phyloP scores from a whole-genome alignment of 2,329 filamentous ascomycete species.

The Dothidotthia symphoricarpi region DNA sequence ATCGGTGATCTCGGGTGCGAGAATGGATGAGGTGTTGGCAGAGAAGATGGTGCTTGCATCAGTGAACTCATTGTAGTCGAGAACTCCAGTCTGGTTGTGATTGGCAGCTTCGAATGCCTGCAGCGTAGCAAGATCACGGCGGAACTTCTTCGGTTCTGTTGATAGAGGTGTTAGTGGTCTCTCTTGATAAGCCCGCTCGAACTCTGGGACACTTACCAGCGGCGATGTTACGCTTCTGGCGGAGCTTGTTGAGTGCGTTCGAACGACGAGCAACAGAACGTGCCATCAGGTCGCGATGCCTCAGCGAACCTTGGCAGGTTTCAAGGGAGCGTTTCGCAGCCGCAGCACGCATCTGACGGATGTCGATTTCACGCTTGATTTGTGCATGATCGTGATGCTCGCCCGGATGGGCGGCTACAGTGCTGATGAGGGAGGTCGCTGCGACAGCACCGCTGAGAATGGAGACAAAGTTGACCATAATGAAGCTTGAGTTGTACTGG shows the following conservation, averaged over 20 bases:
- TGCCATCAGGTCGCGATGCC: constrained; percentile 19
- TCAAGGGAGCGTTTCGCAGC: constrained; percentile 21
- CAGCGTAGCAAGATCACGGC: constrained; percentile 31
- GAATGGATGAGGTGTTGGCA: constrained; percentile 25
- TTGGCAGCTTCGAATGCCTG: constrained; percentile 32
- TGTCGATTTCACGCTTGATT: constrained; percentile 32
- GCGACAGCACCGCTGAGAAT: constrained; percentile 18
- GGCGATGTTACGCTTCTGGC: constrained; percentile 26
- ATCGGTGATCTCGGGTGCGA: constrained; percentile 25
- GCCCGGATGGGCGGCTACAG: constrained; percentile 31
- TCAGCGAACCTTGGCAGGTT: constrained; percentile 17
- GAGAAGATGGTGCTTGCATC: constrained; percentile 18
- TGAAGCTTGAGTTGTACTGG: constrained; percentile 1
- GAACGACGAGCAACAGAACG: constrained; percentile 23
- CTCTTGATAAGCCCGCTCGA: background rate
- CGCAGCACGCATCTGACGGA: constrained; percentile 19
- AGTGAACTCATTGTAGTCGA: constrained; percentile 15
- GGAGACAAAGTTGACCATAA: constrained; percentile 22
- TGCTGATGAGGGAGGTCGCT: constrained; percentile 16
- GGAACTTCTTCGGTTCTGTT: constrained; percentile 19
- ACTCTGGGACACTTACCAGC: constrained; percentile 9
- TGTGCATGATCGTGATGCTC: constrained; percentile 34
- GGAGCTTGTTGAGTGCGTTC: constrained; percentile 15
- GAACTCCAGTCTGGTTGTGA: constrained; percentile 29
- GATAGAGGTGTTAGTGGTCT: background rate